Evolutionary conservation across 2,329 filamentous ascomycete genomes (phyloP).

Genomic region (Tolypocladium tropicale): DNA sequence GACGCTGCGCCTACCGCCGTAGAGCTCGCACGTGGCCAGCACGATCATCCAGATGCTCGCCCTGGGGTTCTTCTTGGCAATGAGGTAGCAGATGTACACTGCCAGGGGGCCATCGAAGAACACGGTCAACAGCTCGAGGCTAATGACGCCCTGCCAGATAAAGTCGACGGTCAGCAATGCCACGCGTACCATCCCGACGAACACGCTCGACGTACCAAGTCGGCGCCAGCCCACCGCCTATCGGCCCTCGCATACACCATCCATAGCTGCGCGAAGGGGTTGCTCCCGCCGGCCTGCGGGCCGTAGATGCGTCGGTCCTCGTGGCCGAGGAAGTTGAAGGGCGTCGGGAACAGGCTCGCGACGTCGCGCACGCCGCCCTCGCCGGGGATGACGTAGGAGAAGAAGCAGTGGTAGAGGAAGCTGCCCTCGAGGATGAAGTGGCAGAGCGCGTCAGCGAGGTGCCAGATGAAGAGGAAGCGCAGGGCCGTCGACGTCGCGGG

Average conservation of each 20-base stretch:
- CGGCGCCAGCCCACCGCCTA: constrained; percentile 51
- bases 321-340: constrained; percentile 41
- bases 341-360: constrained; percentile 32
- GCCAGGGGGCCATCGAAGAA: constrained; percentile 51
- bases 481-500: constrained; percentile 40
- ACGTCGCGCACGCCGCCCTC: constrained; percentile 16
- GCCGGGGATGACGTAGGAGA: constrained; percentile 35
- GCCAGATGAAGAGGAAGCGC: constrained; percentile 86
- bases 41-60: constrained; percentile 54
- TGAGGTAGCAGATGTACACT: constrained; percentile 48
- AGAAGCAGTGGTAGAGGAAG: constrained; percentile 93
- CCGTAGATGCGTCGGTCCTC: constrained; percentile 40
- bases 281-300: constrained; percentile 42
- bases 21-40: constrained; percentile 55
- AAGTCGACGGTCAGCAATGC: constrained; percentile 2
- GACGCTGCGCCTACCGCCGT: constrained; percentile 40
- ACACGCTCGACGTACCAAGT: constrained; percentile 32
- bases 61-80: constrained; percentile 42
- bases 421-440: constrained; percentile 86
- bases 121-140: constrained; percentile 56
- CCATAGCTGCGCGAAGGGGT: constrained; percentile 51
- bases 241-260: constrained; percentile 60
- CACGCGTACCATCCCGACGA: neutral
- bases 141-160: constrained; percentile 48
- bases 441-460: constrained; percentile 83